Evolutionary conservation across 1,139 yeast genomes (phyloP), one percentile per base, ranked within the genome.

Genomic region (Saccharomyces hybrid): DNA sequence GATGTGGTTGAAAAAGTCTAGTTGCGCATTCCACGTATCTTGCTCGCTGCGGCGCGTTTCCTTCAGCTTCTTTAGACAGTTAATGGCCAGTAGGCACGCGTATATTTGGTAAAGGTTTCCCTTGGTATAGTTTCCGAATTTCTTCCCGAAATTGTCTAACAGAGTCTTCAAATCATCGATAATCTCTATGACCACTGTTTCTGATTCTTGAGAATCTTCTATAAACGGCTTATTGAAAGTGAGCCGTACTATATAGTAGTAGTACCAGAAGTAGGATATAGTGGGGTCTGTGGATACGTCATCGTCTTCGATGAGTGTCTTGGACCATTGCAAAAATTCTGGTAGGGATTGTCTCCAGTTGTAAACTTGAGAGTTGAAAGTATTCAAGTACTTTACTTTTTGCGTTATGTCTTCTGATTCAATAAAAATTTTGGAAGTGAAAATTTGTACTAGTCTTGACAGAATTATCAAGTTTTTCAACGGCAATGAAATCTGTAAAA

Each of bases 201-300:
- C 57, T 11, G 70, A 62, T 48, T 67, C 71, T 13, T 58, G 64
- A 42, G 64, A 58, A 31, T 67, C 70, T 26, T 65, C 69, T 26
- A 83, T 75, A 61, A 82, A 82, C 1, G 86, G 86, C 48, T 84
- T 72, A 63, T 82, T 82, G 52, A 82, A 74, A 56, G 85, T 81
- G 26, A 82, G 70, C 6, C 79, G 66, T 5, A 81, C 75, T 47
- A 82, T 78, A 62, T 81, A 82, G 63, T 82, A 83, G 62, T 80
- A 81, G 64, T 80, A 82, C 60, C 84, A 71, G 41, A 81, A 77
- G 65, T 42, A 82, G 70, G 54, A 83, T 77, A 65, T 80, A 69
- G 68, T 78, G 73, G 54, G 72, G 52, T 69, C 72, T 3, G 71
- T 66, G n/a, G 71, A 62, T 20, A 66, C 57, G 38, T 81, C 82